These are phyloP conservation scores for Heimioporus sp. DNA, from an alignment of 768 basidiomycete genomes.

Conservation along the genomic window DNA sequence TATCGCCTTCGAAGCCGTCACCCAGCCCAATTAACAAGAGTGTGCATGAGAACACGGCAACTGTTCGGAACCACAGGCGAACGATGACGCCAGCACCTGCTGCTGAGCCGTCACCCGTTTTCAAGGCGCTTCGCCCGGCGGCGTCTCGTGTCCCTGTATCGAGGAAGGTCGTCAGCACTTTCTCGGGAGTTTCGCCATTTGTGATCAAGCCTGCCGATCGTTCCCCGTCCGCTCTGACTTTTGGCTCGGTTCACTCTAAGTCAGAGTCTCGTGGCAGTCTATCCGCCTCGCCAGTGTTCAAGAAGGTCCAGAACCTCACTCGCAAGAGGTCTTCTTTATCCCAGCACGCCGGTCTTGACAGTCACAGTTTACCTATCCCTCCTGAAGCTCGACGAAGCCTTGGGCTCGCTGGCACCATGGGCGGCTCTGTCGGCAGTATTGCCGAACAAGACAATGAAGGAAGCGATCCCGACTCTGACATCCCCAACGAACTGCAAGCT, in stretches of 20 bases:
- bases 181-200: slow-evolving; percentile 26
- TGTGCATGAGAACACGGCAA: slow-evolving; percentile 28
- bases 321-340: slow-evolving; percentile 26
- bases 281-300: slow-evolving; percentile 35
- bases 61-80: slow-evolving; percentile 43
- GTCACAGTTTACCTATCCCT: slow-evolving; percentile 39
- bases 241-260: slow-evolving; percentile 36
- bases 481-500: slow-evolving; percentile 73
- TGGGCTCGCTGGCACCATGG: slow-evolving; percentile 67
- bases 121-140: slow-evolving; percentile 58
- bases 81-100: slow-evolving; percentile 59
- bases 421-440: slow-evolving; percentile 52
- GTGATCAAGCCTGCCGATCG: slow-evolving; percentile 17
- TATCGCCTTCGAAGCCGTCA: slow-evolving; percentile 38
- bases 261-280: slow-evolving; percentile 21
- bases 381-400: slow-evolving; percentile 54
- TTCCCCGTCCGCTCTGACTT: slow-evolving; percentile 35
- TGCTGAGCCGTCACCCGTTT: slow-evolving; percentile 54
- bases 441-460: slow-evolving; percentile 45
- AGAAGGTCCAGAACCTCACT: slow-evolving; percentile 21
- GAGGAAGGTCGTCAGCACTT: slow-evolving; percentile 22
- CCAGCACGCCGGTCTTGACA: slow-evolving; percentile 11
- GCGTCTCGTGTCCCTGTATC: slow-evolving; percentile 25
- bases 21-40: slow-evolving; percentile 15
- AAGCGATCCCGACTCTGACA: slow-evolving; percentile 72